Evolutionary conservation across 768 basidiomycete genomes (phyloP), one percentile per base, ranked within the genome.

Genomic region (Cubamyces lactineus): DNA sequence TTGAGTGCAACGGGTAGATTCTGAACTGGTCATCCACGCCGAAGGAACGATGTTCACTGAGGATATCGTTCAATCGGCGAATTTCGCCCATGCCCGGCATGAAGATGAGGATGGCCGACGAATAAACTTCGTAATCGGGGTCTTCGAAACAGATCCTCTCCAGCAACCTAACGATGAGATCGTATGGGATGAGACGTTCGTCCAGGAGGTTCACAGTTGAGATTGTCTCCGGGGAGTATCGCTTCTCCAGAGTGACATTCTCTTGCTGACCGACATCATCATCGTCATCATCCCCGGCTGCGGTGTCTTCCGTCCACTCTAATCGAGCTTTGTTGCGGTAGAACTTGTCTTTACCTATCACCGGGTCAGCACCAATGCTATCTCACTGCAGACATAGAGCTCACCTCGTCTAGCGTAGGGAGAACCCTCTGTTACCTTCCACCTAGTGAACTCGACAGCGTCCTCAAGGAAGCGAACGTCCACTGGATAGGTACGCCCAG

Each of bases 41-140:
- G 73, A 98, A 96, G 0, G 73, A 67, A 1, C 78, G 78, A 72
- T 99, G 96, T 55, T 91, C 90, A 46, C 78, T 75, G 24, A 98
- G 79, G 50, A 90, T 77, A 67, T 98, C 96, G 67, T 87, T 88
- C 64, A 99, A 73, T 24, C 90, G 86, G 39, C 96, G 86, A 58
- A 99, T 99, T 76, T 97, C 96, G 34, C 87, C 92, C 63, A 99
- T 78, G 43, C 96, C 96, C 23, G 96, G 96, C 84, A 98, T 86
- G 75, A 99, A 99, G 62, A 99, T 79, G 41, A 99, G 79, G 47
- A 93, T 82, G 2, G 96, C 96, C 2, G 84, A 76, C 2, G 94
- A 96, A 75, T 85, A 94, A 0, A 72, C 57, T 16, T 64, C 55
- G 55, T 86, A 82, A 2, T 73, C 64, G 2, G 68, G 64, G 63